A percentile compares a stretch with the other conserved stretches of the same genome.
Evolutionary conservation across 1,139 yeast species (phyloP).

Genomic region (Geotrichum klebahnii): DNA sequence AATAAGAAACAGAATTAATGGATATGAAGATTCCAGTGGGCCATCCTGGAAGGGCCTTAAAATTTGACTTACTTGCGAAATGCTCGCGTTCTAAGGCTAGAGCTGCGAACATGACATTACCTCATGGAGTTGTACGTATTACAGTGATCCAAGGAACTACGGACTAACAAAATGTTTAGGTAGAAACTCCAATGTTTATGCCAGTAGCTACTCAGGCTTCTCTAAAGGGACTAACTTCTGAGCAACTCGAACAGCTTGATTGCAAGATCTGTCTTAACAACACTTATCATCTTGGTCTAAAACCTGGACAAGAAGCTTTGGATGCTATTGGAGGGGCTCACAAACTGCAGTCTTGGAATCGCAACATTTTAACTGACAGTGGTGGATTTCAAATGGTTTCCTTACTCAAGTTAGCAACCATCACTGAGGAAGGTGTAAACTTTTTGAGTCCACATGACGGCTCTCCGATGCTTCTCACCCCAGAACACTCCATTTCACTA

Average conservation of each 20-base stretch:
- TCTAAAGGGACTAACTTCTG: constrained; percentile 45
- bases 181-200: constrained; percentile 47
- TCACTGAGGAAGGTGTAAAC: constrained; percentile 46
- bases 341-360: constrained; percentile 42
- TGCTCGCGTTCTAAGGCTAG: constrained; percentile 46
- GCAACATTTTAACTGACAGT: constrained; percentile 44
- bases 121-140: constrained; percentile 39
- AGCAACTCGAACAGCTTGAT: constrained; percentile 42
- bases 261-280: constrained; percentile 45
- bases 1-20: constrained; percentile 5
- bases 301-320: constrained; percentile 44
- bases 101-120: constrained; percentile 42
- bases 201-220: constrained; percentile 49
- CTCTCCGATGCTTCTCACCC: constrained; percentile 45
- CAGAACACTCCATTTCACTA: constrained; percentile 45
- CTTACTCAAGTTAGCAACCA: constrained; percentile 44
- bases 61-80: constrained; percentile 41
- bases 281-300: constrained; percentile 45
- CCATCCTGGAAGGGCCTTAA: constrained; percentile 36
- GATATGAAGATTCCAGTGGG: constrained; percentile 20
- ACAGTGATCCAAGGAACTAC: background rate
- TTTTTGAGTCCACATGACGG: constrained; percentile 47
- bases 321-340: constrained; percentile 47
- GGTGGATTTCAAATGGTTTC: constrained; percentile 50
- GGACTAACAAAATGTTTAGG: constrained; percentile 24